phyloP scores from a whole-genome alignment of 2,329 filamentous ascomycete species.

The Colletotrichum endophyticum region DNA sequence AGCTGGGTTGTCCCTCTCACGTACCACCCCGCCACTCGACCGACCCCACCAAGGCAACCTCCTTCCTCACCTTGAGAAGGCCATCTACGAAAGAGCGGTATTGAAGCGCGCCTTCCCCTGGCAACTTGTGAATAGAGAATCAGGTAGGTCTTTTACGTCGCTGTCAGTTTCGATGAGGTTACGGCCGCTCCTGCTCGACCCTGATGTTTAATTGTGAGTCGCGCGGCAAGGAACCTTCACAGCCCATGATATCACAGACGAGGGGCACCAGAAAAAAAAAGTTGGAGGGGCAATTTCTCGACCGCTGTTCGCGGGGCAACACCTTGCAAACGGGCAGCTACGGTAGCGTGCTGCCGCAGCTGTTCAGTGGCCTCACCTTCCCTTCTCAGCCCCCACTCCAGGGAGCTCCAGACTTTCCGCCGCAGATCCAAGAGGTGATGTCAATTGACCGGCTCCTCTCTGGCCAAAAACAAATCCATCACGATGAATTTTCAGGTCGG shows the following conservation, averaged over 20 bases:
- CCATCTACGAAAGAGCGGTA: slow-evolving; percentile 1
- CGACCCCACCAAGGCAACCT: background rate
- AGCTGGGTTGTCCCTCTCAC: background rate
- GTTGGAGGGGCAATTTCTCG: slow-evolving; percentile 5
- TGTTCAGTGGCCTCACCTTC: background rate
- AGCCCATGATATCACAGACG: background rate
- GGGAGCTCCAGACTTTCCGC: background rate
- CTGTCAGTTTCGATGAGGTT: rapidly evolving
- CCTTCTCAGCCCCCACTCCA: background rate
- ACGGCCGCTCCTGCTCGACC: background rate
- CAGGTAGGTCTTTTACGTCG: rapidly evolving
- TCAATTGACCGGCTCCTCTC: slow-evolving; percentile 1
- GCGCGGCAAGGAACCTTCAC: background rate
- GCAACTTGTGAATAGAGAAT: background rate
- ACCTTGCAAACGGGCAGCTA: slow-evolving; percentile 9
- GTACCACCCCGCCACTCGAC: slow-evolving; percentile 4
- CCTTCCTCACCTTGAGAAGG: background rate
- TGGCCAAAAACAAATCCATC: background rate
- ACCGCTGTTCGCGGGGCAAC: slow-evolving; percentile 13
- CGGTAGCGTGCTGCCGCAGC: background rate
- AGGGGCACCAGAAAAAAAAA: background rate
- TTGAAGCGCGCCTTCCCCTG: background rate
- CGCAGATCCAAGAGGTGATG: slow-evolving; percentile 13
- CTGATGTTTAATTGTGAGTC: background rate
- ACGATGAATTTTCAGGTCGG: background rate